Evolutionary conservation across 768 basidiomycete genomes (phyloP).

Genomic region (Tulasnella sp.): DNA sequence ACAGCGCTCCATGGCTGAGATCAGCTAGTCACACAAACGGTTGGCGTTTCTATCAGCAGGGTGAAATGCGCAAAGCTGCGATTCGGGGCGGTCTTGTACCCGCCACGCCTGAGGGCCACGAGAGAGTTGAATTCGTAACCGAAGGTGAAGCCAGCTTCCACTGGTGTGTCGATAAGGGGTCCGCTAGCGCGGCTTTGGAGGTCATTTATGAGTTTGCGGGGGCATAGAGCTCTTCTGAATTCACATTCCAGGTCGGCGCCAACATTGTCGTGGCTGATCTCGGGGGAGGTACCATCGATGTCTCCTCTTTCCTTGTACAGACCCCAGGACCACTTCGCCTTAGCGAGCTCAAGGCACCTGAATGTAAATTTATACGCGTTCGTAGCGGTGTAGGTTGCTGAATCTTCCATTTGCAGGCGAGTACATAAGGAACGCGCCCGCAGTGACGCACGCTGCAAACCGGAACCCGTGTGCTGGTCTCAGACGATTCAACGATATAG

Average conservation of each 20-base stretch:
- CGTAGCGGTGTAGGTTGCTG: background rate
- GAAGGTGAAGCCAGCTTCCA: slow-evolving; percentile 56
- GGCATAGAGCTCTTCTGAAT: too few relatives aligned
- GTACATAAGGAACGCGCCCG: too few relatives aligned
- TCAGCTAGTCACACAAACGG: slow-evolving; percentile 41
- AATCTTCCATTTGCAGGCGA: slow-evolving; percentile 43
- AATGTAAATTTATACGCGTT: slow-evolving; percentile 47
- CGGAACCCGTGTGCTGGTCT: too few relatives aligned
- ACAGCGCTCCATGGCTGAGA: background rate
- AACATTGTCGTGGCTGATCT: slow-evolving; percentile 49
- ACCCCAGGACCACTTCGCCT: slow-evolving; percentile 65
- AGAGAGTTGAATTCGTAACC: slow-evolving; percentile 46
- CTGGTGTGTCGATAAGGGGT: slow-evolving; percentile 45
- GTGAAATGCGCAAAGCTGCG: slow-evolving; percentile 46
- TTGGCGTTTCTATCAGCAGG: slow-evolving; percentile 48
- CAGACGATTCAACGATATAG: background rate
- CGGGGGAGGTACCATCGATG: slow-evolving; percentile 47
- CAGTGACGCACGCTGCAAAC: too few relatives aligned
- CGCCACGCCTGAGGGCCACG: slow-evolving; percentile 40
- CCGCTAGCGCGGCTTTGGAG: slow-evolving; percentile 37
- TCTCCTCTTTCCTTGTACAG: slow-evolving; percentile 58
- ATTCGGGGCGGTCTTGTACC: slow-evolving; percentile 44
- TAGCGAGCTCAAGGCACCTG: slow-evolving; percentile 65
- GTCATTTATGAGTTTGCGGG: slow-evolving; percentile 27
- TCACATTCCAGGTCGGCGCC: background rate